Conservation (phyloP, 2,329 filamentous ascomycete species). For the Akanthomyces muscarius region DNA sequence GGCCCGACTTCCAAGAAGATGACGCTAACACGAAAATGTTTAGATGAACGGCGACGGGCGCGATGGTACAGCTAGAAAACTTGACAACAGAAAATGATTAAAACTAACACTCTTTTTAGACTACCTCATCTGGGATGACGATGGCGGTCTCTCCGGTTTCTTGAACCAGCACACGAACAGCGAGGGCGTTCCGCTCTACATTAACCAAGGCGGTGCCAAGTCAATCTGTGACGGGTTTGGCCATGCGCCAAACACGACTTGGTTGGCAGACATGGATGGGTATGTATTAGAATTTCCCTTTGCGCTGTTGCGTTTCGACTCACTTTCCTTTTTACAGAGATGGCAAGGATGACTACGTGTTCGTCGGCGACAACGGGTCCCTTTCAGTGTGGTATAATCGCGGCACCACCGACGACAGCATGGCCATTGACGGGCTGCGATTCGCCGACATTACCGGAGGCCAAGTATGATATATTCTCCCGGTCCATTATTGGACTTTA, state of each 20-base stretch:
- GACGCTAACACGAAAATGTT: background rate
- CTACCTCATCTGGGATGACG: slow-evolving; percentile 21
- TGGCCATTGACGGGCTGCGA: slow-evolving; percentile 18
- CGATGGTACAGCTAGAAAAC: slow-evolving; percentile 1
- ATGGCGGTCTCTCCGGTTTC: slow-evolving; percentile 20
- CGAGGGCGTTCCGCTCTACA: slow-evolving; percentile 20
- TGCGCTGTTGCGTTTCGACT: background rate
- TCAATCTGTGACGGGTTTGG: slow-evolving; percentile 15
- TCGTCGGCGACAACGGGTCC: slow-evolving; percentile 16
- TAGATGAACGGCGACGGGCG: slow-evolving; percentile 19
- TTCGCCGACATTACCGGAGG: slow-evolving; percentile 20
- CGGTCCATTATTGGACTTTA: too few species aligned
- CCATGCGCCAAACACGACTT: slow-evolving; percentile 17
- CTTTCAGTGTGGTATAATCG: slow-evolving; percentile 20
- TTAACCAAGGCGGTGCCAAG: slow-evolving; percentile 20
- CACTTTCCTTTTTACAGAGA: slow-evolving; percentile 1
- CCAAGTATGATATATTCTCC: background rate
- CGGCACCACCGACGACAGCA: slow-evolving; percentile 14
- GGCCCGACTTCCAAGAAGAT: too few species aligned
- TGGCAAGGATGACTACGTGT: slow-evolving; percentile 18
- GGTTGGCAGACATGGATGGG: slow-evolving; percentile 23
- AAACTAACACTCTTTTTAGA: slow-evolving; percentile 8
- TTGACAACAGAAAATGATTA: background rate
- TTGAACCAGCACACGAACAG: slow-evolving; percentile 19
- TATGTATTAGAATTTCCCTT: background rate